A percentile compares a stretch with the other conserved stretches of the same genome.
Conservation (phyloP, 148 eudicot genomes). For the Vaccinium vitisidaea region DNA sequence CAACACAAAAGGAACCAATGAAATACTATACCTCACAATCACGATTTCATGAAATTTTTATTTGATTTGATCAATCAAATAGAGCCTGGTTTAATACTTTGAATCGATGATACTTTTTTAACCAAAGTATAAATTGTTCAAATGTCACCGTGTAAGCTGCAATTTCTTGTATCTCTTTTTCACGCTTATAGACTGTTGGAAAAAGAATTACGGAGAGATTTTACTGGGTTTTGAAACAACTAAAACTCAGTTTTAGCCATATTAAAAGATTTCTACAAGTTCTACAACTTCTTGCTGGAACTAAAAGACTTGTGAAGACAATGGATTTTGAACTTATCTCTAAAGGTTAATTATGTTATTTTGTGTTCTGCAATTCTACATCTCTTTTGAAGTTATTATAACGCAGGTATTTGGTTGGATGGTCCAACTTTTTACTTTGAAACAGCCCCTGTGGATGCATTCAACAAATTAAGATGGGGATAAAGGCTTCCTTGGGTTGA, state of each 20-base stretch:
- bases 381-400: not conserved
- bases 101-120: not conserved
- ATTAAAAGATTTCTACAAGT: no score
- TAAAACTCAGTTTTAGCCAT: no score
- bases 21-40: not conserved
- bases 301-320: no score
- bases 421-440: not conserved
- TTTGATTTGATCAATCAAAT: not conserved
- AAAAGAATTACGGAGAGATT: not conserved
- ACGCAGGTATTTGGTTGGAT: not conserved
- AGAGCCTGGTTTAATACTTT: not conserved
- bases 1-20: not conserved
- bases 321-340: not conserved
- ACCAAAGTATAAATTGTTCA: not conserved
- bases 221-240: not conserved
- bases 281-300: not conserved
- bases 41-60: no score
- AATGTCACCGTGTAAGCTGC: not conserved
- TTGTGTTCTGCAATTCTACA: not conserved
- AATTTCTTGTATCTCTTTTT: not conserved
- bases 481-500: not conserved
- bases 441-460: not conserved
- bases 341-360: not conserved
- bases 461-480: not conserved
- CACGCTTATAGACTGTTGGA: not conserved